Conservation (phyloP, 140 eudicot genomes). For the Anethum foeniculum region DNA sequence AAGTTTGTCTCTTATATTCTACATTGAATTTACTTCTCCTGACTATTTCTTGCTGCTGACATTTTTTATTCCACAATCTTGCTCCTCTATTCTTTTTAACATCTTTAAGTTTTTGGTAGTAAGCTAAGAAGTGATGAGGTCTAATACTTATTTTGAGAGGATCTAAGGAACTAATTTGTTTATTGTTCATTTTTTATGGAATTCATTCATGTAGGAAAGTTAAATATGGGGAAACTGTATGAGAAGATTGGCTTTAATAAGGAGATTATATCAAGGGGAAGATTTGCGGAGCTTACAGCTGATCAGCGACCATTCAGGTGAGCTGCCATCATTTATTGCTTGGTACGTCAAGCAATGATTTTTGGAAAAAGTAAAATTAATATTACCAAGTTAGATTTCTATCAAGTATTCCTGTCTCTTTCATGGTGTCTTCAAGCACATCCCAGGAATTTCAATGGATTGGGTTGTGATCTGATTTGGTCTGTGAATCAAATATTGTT, state of each 20-base stretch:
- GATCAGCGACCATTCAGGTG: slow-evolving; percentile 93
- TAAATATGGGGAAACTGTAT: slow-evolving; percentile 67
- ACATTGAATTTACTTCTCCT: too few relatives aligned
- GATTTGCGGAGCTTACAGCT: slow-evolving; percentile 81
- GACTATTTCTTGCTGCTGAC: too few relatives aligned
- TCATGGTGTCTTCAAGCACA: neutral
- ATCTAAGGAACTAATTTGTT: too few relatives aligned
- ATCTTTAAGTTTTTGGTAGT: too few relatives aligned
- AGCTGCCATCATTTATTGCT: slow-evolving; percentile 11
- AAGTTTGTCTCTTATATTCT: neutral
- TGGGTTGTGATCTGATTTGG: neutral
- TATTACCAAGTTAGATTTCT: neutral
- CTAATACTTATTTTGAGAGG: too few relatives aligned
- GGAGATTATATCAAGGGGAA: slow-evolving; percentile 86
- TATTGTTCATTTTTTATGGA: neutral
- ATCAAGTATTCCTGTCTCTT: neutral
- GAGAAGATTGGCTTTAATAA: slow-evolving; percentile 88
- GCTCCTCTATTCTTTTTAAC: too few relatives aligned
- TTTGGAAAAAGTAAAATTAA: too few relatives aligned
- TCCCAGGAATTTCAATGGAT: neutral
- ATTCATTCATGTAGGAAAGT: slow-evolving; percentile 46
- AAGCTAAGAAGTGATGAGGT: too few relatives aligned
- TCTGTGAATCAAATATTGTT: neutral
- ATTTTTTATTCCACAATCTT: too few relatives aligned
- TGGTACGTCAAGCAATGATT: neutral